Base-by-base conservation (phyloP, 805 yeast species). In the Brettanomyces nanus region DNA sequence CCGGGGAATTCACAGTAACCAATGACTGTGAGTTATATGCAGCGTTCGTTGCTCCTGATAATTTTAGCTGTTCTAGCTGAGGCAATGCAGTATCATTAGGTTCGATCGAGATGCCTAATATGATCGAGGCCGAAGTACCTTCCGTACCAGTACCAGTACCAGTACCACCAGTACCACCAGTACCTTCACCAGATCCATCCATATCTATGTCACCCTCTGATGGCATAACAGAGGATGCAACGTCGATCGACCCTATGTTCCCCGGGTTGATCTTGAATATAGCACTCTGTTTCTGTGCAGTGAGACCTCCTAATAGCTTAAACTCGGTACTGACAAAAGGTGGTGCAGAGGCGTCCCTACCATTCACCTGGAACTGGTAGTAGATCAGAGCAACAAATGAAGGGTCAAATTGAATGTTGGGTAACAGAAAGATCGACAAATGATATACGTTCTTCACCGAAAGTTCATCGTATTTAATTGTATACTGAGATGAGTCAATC, bases 81-180 rank as follows among this genome's bases (percentile, higher is more conserved):
- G 65, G 59, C 42, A 75, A 73, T 0, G 94, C 97, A 35, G 72
- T 77, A 0, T 56, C 65, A 5, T 74, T 69, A 0, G 95, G 83
- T 53, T 90, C 98, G 11, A 90, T 78, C 3, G 96, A 85, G n/a
- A 92, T 84, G 0, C 98, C 98, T 4, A 90, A 77, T 2, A 69
- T 33, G 42, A 47, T 45, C 45, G 45, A 35, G 4, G 45, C 47
- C 6, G 44, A 35, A 21, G 40, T 39, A 13, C 39, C 43, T 5
- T 19, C 18, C 20, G 19, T 7, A 19, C 6, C n/a, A 13, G 20
- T n/a, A n/a, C 11, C 10, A 7, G 58, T 59, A 13, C 41, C 36
- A 5, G 44, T 37, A 21, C 40, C 39, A 13, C 39, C 43, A 4
- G 9, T 14, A 17, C 20, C 14, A 19, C 6, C n/a, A 13, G 20